Evolutionary conservation across 2,329 filamentous ascomycete genomes (phyloP).

Genomic region (Alternaria consortialis): DNA sequence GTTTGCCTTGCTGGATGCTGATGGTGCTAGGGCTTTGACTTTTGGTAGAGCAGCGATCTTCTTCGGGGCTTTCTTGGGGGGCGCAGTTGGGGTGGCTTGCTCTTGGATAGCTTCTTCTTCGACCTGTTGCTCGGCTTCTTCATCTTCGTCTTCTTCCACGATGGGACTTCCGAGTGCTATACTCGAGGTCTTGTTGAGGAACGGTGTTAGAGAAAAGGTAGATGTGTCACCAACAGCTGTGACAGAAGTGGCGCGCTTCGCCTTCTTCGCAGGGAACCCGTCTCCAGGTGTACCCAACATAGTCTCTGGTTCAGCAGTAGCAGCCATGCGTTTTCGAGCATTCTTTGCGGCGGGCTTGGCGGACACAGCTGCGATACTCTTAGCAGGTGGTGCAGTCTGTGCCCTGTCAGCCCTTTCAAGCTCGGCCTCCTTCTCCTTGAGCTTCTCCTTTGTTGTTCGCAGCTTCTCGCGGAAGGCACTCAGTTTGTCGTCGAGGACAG

Average conservation of each 20-base stretch:
- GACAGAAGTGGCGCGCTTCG: slow-evolving; percentile 59
- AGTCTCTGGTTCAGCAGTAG: slow-evolving; percentile 58
- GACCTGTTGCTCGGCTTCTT: slow-evolving; percentile 24
- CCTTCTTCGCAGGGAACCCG: slow-evolving; percentile 57
- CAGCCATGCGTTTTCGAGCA: slow-evolving; percentile 53
- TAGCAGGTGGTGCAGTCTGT: slow-evolving; percentile 49
- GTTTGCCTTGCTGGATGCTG: slow-evolving; percentile 57
- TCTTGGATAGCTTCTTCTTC: slow-evolving; percentile 36
- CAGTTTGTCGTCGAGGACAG: slow-evolving; percentile 74
- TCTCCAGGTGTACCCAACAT: slow-evolving; percentile 61
- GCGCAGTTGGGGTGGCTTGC: slow-evolving; percentile 42
- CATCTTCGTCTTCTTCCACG: slow-evolving; percentile 38
- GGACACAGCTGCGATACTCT: slow-evolving; percentile 40
- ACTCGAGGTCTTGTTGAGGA: slow-evolving; percentile 78
- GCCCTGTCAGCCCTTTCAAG: slow-evolving; percentile 56
- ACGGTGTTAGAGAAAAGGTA: slow-evolving; percentile 91
- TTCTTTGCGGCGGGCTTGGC: slow-evolving; percentile 51
- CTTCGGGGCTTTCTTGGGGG: slow-evolving; percentile 41
- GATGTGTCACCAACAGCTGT: slow-evolving; percentile 83
- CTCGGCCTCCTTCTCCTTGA: slow-evolving; percentile 70
- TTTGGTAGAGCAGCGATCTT: slow-evolving; percentile 42
- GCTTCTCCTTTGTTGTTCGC: slow-evolving; percentile 73
- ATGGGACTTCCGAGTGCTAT: slow-evolving; percentile 59
- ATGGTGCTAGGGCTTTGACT: slow-evolving; percentile 55
- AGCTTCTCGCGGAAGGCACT: slow-evolving; percentile 75